Evolutionary conservation across 2,329 filamentous ascomycete genomes (phyloP), one percentile per base, ranked within the genome.

Genomic region (Cladophialophora psammophila): DNA sequence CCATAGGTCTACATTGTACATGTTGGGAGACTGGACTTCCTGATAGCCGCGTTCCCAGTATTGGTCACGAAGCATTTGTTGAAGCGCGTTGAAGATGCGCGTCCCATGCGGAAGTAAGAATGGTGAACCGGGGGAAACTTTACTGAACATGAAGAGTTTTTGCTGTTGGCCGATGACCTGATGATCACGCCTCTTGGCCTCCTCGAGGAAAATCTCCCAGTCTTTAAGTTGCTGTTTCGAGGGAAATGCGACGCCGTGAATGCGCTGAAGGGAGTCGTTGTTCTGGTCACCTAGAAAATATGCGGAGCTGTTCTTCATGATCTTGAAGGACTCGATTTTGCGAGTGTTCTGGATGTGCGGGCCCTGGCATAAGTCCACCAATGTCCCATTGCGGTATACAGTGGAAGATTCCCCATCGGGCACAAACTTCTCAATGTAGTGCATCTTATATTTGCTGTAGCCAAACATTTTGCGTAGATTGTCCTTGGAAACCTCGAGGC

Each of bases 371-470:
- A 98, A 83, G 86, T 99, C 95, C 75, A 98, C 97, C 64, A 98
- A 84, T 13, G 93, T 93, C 66, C 95, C 95, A 76, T 93, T 96
- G 71, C 93, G 89, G 80, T 98, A 99, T 48, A 98, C 94, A 9
- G 95, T 98, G 77, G 93, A 96, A 77, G 87, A 92, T 64, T 93
- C 94, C 73, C 93, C 93, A 73, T 97, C 93, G 45, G 90, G 85
- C 68, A 98, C 92, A 80, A 96, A 93, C 83, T 93, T 91, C 74
- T 93, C 90, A 82, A 99, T 98, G 80, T 98, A 96, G 79, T 97
- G 92, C 78, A 96, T 89, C 87, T 99, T 98, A 85, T 97, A 98
- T 79, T 95, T 95, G 86, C 96, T 97, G 85, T 96, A 96, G 74
- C 89, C 88, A 84, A 98, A 98, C 92, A 98, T 97, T 78, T 97